Percentiles rank a stretch among this genome's conserved stretches.
Evolutionary conservation across 2,329 filamentous ascomycete species (phyloP).

Genomic region (Botryotinia calthae): DNA sequence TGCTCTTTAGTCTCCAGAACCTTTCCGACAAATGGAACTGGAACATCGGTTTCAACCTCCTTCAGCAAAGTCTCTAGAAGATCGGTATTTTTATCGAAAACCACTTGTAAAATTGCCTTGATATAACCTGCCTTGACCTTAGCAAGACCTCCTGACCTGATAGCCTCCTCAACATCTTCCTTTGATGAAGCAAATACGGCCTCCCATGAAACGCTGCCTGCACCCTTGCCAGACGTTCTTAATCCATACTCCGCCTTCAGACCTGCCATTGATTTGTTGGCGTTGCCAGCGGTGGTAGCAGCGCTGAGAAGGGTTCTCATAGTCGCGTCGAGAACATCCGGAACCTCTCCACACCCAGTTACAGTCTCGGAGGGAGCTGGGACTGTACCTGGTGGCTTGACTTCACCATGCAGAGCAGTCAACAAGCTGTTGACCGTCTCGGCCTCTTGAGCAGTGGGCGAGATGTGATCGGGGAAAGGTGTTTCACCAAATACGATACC

Average conservation of each 20-base stretch:
- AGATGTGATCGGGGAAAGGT: conserved; percentile 66
- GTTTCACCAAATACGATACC: conserved; percentile 54
- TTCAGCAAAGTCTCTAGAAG: conserved; percentile 50
- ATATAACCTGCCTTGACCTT: conserved; percentile 70
- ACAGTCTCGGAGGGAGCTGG: conserved; percentile 67
- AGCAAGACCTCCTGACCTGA: conserved; percentile 68
- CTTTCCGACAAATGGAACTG: conserved; percentile 46
- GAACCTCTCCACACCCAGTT: conserved; percentile 63
- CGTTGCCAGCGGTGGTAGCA: conserved; percentile 50
- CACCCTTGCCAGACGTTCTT: conserved; percentile 59
- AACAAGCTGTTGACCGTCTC: conserved; percentile 66
- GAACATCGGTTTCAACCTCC: conserved; percentile 43
- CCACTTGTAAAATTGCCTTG: conserved; percentile 69
- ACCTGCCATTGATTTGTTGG: conserved; percentile 63
- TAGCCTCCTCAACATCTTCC: conserved; percentile 64
- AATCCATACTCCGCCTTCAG: conserved; percentile 64
- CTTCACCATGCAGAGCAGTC: conserved; percentile 61
- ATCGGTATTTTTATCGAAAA: conserved; percentile 64
- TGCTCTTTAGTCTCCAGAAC: conserved; percentile 44
- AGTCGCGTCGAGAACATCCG: conserved; percentile 53
- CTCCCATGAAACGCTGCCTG: conserved; percentile 74
- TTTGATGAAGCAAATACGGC: conserved; percentile 59
- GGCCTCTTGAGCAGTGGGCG: conserved; percentile 67
- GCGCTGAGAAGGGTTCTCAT: conserved; percentile 53
- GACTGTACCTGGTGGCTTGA: conserved; percentile 62